phyloP scores from a whole-genome alignment of 257 asterid species.

The Nicotiana noctiflora region DNA sequence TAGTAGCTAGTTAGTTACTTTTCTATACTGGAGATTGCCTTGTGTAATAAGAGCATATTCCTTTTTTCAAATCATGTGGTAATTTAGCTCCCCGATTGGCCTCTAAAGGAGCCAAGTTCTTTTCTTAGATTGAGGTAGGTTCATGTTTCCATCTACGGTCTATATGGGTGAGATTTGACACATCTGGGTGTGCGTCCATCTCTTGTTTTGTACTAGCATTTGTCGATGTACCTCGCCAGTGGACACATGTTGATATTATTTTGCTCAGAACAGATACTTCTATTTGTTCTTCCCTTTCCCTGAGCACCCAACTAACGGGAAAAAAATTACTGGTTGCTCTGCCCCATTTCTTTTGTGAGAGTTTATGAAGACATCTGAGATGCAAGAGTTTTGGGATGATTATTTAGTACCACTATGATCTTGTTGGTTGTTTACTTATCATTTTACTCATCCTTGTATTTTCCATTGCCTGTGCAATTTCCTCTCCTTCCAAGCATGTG shows the following conservation, averaged over 20 bases:
- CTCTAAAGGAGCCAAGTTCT: not conserved
- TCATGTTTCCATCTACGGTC: not conserved
- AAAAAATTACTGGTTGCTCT: not conserved
- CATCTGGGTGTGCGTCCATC: not conserved
- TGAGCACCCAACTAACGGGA: not conserved
- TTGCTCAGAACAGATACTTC: not conserved
- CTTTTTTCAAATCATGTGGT: not conserved
- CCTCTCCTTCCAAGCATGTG: no score
- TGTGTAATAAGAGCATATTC: not conserved
- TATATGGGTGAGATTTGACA: not conserved
- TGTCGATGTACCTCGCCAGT: not conserved
- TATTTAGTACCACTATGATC: not conserved
- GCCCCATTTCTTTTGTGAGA: not conserved
- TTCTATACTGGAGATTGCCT: not conserved
- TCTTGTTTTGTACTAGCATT: not conserved
- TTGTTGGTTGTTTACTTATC: not conserved
- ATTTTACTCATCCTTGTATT: not conserved
- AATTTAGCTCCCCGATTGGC: not conserved
- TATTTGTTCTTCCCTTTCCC: not conserved
- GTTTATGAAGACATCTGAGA: not conserved
- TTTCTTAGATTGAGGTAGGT: not conserved
- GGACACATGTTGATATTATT: not conserved
- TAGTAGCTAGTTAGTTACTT: not conserved
- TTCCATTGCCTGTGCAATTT: no score
- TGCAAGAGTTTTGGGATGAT: not conserved